These are phyloP conservation scores for Entomophthora muscae DNA, from an alignment of 371 early-diverging fungal genomes.

Conservation along the genomic window DNA sequence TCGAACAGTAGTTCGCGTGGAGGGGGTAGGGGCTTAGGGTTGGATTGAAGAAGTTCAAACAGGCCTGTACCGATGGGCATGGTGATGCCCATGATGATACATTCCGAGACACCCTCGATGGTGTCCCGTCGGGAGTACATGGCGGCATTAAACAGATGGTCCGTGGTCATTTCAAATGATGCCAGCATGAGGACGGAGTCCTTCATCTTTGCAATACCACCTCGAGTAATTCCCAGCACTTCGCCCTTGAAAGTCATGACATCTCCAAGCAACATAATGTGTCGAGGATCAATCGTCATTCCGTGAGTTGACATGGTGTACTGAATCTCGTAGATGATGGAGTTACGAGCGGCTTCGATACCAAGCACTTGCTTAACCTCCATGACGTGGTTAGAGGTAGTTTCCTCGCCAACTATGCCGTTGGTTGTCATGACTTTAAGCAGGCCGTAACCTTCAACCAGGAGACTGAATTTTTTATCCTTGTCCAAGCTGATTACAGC, in stretches of 20 bases:
- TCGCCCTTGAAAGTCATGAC: conserved; percentile 98
- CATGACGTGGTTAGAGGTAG: conserved; percentile 86
- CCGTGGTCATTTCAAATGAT: conserved; percentile 99
- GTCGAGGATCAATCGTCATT: conserved; percentile 95
- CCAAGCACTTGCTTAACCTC: conserved; percentile 89
- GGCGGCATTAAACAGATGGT: conserved; percentile 97
- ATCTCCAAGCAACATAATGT: conserved; percentile 96
- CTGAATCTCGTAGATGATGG: conserved; percentile 76
- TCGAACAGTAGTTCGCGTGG: conserved; percentile 42
- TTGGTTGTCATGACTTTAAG: conserved; percentile 77
- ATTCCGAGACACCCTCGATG: conserved; percentile 95
- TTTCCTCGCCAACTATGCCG: conserved; percentile 64
- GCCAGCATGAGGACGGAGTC: conserved; percentile 99
- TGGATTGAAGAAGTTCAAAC: conserved; percentile 64
- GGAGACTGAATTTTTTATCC: conserved; percentile 33
- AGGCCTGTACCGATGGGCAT: conserved; percentile 96
- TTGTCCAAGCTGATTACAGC: conserved; percentile 68
- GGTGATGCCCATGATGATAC: conserved; percentile 97
- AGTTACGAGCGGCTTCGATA: conserved; percentile 90
- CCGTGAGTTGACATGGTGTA: conserved; percentile 82
- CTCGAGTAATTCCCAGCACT: conserved; percentile 96
- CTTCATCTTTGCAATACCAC: conserved; percentile 98
- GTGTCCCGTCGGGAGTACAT: conserved; percentile 81
- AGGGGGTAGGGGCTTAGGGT: conserved; percentile 11
- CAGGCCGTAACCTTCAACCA: conserved; percentile 93